Evolutionary conservation across 176 grass and related monocot genomes (phyloP).

Genomic region (Musa troglodytarum): DNA sequence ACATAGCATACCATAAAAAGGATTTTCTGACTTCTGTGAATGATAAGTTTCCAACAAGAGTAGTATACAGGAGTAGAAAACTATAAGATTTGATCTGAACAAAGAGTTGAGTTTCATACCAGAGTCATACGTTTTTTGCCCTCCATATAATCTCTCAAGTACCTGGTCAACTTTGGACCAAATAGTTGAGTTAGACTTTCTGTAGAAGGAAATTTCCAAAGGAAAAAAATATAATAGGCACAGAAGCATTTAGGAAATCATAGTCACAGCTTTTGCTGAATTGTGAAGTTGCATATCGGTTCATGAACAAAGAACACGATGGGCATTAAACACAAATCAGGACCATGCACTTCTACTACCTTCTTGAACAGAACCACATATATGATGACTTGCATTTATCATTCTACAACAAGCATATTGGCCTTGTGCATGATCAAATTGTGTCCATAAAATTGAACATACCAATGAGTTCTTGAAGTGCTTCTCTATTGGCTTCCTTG

Average conservation of each 20-base stretch:
- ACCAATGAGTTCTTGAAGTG: conserved; percentile 95
- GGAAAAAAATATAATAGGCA: background rate
- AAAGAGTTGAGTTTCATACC: conserved; percentile 31
- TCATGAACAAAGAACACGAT: background rate
- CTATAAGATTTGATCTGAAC: conserved; percentile 15
- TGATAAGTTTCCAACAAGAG: background rate
- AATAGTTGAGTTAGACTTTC: conserved; percentile 8
- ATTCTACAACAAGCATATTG: conserved; percentile 13
- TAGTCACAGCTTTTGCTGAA: background rate
- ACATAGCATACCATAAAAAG: background rate
- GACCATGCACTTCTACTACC: background rate
- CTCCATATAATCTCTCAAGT: conserved; percentile 85
- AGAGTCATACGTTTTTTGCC: conserved; percentile 85
- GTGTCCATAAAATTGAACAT: conserved; percentile 22
- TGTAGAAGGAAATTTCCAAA: background rate
- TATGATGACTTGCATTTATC: conserved; percentile 8
- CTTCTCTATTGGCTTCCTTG: conserved; percentile 68
- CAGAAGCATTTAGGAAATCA: background rate
- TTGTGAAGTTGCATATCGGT: background rate
- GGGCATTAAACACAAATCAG: background rate
- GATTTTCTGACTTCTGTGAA: background rate
- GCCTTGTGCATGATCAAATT: background rate
- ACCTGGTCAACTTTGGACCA: conserved; percentile 71
- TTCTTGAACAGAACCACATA: conserved; percentile 2
- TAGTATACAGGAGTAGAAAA: background rate